phyloP scores from a whole-genome alignment of 805 yeast genomes.

The Suhomyces faveliae region DNA sequence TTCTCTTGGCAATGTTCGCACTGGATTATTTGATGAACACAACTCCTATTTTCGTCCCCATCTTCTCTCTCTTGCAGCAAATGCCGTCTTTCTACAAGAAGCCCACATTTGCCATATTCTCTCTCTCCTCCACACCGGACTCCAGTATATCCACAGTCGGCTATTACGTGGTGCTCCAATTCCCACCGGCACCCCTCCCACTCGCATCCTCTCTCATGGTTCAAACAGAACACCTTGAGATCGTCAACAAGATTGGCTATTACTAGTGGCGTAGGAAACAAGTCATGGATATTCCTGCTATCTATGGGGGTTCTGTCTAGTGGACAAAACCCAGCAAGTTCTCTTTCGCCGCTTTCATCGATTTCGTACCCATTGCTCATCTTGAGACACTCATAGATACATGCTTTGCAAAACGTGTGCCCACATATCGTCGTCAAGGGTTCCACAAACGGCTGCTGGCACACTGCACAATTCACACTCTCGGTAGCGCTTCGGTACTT shows the following conservation, averaged over 20 bases:
- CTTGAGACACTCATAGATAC: constrained; percentile 20
- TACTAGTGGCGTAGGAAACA: constrained; percentile 56
- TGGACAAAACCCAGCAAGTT: constrained; percentile 46
- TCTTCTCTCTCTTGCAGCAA: constrained; percentile 8
- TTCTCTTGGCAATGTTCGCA: constrained; percentile 38
- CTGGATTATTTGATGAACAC: constrained; percentile 38
- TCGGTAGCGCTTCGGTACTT: constrained; percentile 31
- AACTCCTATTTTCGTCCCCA: too few relatives aligned
- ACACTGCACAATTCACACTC: constrained; percentile 54
- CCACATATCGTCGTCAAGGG: constrained; percentile 54
- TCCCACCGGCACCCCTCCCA: constrained; percentile 62
- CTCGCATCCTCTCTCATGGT: constrained; percentile 51
- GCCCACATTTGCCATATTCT: constrained; percentile 13
- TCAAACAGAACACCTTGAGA: constrained; percentile 54
- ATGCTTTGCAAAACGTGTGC: constrained; percentile 16
- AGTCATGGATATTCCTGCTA: constrained; percentile 27
- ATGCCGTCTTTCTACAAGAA: constrained; percentile 23
- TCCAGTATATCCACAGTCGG: constrained; percentile 37
- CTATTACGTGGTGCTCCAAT: constrained; percentile 46
- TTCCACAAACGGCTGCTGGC: constrained; percentile 59
- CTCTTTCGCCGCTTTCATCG: constrained; percentile 5
- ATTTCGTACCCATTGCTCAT: constrained; percentile 25
- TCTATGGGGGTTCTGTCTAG: constrained; percentile 55
- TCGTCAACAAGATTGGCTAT: constrained; percentile 62
- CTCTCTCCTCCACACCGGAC: constrained; percentile 30